phyloP scores from a whole-genome alignment of 345 rosid species.

The Pistacia atlantica region DNA sequence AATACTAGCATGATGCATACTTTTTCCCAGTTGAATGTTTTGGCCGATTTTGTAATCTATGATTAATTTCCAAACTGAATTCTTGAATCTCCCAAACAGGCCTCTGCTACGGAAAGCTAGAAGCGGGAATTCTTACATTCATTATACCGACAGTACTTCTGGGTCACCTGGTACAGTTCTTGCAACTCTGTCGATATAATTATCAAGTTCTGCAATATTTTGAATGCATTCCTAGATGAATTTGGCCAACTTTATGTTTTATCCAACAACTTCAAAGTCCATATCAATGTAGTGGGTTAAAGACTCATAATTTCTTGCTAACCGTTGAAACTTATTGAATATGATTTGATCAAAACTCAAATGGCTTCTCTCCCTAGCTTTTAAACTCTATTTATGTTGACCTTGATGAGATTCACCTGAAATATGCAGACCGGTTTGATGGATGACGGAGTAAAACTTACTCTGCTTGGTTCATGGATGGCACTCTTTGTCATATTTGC shows the following conservation, averaged over 20 bases:
- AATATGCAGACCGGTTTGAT: constrained; percentile 68
- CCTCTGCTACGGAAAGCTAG: constrained; percentile 94
- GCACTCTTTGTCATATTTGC: constrained; percentile 79
- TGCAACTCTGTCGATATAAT: background rate
- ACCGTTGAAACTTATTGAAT: background rate
- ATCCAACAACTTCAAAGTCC: background rate
- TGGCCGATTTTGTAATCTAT: background rate
- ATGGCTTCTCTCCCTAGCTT: background rate
- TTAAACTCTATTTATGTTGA: background rate
- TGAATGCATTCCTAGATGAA: background rate
- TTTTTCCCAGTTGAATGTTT: background rate
- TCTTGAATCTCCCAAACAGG: constrained; percentile 43
- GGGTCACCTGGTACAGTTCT: constrained; percentile 73
- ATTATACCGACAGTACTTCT: constrained; percentile 85
- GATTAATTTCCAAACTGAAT: constrained; percentile 1
- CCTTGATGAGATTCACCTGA: constrained; percentile 18
- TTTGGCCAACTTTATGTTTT: background rate
- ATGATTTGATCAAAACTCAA: too few relatives aligned
- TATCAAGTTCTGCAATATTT: background rate
- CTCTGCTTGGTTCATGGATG: constrained; percentile 85
- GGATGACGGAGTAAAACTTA: constrained; percentile 69
- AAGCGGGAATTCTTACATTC: constrained; percentile 88
- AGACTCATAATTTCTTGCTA: background rate
- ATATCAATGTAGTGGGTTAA: background rate
- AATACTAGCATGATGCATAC: background rate